Base-by-base conservation (phyloP, 306 rosid genomes). In the Pyrus bretschneideri region DNA sequence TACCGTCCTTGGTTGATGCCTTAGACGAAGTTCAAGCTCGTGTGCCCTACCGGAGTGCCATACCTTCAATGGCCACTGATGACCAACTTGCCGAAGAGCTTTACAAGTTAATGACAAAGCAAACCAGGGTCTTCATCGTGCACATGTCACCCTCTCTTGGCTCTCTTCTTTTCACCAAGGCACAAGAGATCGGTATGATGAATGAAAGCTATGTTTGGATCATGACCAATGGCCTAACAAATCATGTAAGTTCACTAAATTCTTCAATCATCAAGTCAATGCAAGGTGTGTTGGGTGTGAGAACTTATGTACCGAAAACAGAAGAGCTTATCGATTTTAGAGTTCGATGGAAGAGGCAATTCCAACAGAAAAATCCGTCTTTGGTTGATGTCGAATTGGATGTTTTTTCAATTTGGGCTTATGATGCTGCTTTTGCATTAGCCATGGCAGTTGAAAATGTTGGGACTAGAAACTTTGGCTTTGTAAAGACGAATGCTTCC, bases 221-320 rank as follows among this genome's bases (percentile, higher is more conserved):
- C 14, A 55, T 81, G 5, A 87, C 85, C 1, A 74, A 70, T 79
- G 80, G 42, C 17, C 29, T 85, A 29, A 38, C 80, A 4, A 85
- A 76, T 64, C 22, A 19, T 1, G 67, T 87, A 49, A 72, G 23
- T 17, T 70, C 87, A 1, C 12, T 71, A 60, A 35, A 38, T 10
- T 55, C 80, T 13, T 78, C 84, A 2, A 82, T 75, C 14, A 70
- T 54, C 17, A 74, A 87, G 21, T 76, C 86, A 1, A 87, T 89
- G 91, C 73, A 79, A 57, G 91, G 93, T 9, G 81, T 80, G 6
- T 19, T 89, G 30, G 91, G 88, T 11, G 82, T 89, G 81, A 69
- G 82, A 68, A 51, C 87, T 27, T 79, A 80, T 49, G 23, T 89
- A 23, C 86, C 86, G 22, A 49, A 51, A 70, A 80, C 90, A 40